Conservation (phyloP, 202 grass and related monocot species). For the Brachypodium distachyon region DNA sequence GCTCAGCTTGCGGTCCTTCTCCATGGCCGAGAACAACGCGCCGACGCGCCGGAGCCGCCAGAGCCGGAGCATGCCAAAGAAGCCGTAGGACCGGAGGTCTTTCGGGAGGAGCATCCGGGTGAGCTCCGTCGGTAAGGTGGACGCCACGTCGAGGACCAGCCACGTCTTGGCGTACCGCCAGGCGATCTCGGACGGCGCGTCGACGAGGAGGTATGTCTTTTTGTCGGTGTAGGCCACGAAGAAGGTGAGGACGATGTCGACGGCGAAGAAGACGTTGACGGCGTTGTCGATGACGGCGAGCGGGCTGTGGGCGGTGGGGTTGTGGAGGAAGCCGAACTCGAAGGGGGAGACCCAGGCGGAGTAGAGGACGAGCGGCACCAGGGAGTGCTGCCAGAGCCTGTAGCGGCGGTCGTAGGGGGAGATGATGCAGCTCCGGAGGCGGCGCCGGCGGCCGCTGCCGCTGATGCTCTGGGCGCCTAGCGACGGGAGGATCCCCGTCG, state of each 20-base stretch:
- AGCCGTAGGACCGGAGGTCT: slow-evolving; percentile 31
- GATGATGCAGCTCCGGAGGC: slow-evolving; percentile 28
- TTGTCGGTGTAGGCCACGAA: slow-evolving; percentile 59
- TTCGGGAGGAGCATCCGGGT: slow-evolving; percentile 27
- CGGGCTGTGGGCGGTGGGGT: not conserved
- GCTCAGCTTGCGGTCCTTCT: slow-evolving; percentile 65
- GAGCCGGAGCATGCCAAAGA: slow-evolving; percentile 80
- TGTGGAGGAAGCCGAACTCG: slow-evolving; percentile 59
- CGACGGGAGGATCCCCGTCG: slow-evolving; percentile 45
- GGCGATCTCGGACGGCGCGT: slow-evolving; percentile 41
- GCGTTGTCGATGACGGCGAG: slow-evolving; percentile 46
- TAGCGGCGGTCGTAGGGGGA: slow-evolving; percentile 58
- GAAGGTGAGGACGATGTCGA: slow-evolving; percentile 73
- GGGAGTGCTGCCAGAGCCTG: slow-evolving; percentile 42
- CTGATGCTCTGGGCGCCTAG: slow-evolving; percentile 42
- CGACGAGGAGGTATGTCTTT: slow-evolving; percentile 28
- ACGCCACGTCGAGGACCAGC: slow-evolving; percentile 69
- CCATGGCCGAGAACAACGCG: slow-evolving; percentile 50
- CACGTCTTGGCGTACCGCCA: slow-evolving; percentile 51
- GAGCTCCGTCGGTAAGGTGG: slow-evolving; percentile 51
- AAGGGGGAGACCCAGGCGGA: slow-evolving; percentile 74
- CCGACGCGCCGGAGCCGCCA: slow-evolving; percentile 82
- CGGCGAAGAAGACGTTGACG: slow-evolving; percentile 60
- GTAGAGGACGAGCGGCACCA: slow-evolving; percentile 62
- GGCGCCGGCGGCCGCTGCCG: slow-evolving; percentile 1